phyloP scores from a whole-genome alignment of 139 green algal genomes.

The Tetraselmis chui region DNA sequence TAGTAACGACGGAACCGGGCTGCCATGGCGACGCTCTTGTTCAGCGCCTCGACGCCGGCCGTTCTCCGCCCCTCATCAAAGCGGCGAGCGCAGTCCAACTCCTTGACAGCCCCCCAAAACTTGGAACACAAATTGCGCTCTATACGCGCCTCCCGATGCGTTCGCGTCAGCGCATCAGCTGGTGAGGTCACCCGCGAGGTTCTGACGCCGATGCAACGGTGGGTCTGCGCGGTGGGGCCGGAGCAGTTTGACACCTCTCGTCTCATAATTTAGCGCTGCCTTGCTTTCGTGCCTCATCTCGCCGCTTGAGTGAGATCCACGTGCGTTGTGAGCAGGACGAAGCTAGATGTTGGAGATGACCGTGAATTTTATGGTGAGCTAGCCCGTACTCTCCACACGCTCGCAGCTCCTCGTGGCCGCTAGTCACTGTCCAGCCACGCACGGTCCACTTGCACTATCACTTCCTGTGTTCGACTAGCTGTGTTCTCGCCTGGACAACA shows the following conservation, averaged over 20 bases:
- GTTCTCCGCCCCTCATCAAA: no score
- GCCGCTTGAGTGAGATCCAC: no score
- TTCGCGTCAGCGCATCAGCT: no score
- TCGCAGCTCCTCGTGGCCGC: not conserved
- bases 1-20: no score
- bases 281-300: no score
- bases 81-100: no score
- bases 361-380: slow-evolving; percentile 54
- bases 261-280: not conserved
- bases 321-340: slow-evolving; percentile 34
- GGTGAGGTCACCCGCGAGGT: slow-evolving; percentile 35
- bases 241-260: not conserved
- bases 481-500: not conserved
- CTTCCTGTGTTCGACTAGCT: not conserved
- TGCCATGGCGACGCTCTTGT: no score
- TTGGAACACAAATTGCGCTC: no score
- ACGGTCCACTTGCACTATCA: not conserved
- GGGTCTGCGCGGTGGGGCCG: not conserved
- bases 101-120: no score
- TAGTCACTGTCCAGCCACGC: no score
- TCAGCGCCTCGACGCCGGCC: no score
- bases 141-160: no score
- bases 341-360: slow-evolving; percentile 55
- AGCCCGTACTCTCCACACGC: not conserved
- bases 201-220: slow-evolving; percentile 24